A percentile compares a stretch with the other conserved stretches of the same genome.
These are phyloP conservation scores for Rutidosis leptorrhynchoides DNA, from an alignment of 129 eudicot species.

Conservation along the genomic window DNA sequence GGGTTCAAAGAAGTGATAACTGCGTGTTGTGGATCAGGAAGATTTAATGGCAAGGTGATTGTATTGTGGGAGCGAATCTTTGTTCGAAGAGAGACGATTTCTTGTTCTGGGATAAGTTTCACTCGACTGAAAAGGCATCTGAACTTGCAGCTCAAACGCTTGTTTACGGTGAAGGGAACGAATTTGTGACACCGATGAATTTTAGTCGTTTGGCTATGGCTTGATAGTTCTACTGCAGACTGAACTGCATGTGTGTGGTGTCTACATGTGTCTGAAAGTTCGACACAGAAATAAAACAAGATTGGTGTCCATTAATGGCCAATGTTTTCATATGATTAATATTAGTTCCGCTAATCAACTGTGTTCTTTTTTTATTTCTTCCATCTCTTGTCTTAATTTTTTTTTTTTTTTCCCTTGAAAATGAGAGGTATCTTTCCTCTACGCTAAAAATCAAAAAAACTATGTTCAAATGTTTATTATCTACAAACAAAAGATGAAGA, in stretches of 20 bases:
- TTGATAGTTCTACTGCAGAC: not conserved
- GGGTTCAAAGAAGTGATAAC: conserved; percentile 39
- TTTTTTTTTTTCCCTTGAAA: too few species aligned
- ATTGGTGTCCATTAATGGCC: not conserved
- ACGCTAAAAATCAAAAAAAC: too few species aligned
- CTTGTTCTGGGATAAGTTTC: conserved; percentile 58
- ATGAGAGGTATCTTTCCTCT: too few species aligned
- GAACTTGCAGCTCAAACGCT: conserved; percentile 36
- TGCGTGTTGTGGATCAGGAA: conserved; percentile 56
- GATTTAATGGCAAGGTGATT: conserved; percentile 23
- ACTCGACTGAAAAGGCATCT: conserved; percentile 52
- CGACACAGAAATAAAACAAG: conserved; percentile 12
- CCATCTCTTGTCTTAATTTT: too few species aligned
- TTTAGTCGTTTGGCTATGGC: conserved; percentile 42
- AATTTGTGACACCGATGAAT: conserved; percentile 44
- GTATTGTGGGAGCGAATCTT: conserved; percentile 31
- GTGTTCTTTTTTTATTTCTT: not conserved
- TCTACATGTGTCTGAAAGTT: not conserved
- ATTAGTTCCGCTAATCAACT: not conserved
- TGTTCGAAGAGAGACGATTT: conserved; percentile 37
- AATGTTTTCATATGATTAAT: not conserved
- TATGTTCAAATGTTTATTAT: too few species aligned
- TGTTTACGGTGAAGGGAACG: conserved; percentile 37
- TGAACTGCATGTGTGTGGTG: conserved; percentile 11
- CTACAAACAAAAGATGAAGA: too few species aligned